Conservation (phyloP, 768 basidiomycete genomes). For the Suillus americanus region DNA sequence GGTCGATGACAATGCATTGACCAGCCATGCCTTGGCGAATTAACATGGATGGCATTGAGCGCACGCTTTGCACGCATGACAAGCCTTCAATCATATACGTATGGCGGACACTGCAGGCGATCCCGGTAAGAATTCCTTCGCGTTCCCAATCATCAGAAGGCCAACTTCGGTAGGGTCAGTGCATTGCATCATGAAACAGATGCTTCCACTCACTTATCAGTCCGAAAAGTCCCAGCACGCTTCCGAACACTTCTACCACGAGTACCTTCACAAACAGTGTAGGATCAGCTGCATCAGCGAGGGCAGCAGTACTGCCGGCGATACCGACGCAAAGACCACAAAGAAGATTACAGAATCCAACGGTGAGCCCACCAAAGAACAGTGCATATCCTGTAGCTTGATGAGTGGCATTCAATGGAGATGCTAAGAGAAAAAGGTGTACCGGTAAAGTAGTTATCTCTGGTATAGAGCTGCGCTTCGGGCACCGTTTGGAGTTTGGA, state of each 20-base stretch:
- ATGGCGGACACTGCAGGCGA: conserved; percentile 20
- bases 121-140: conserved; percentile 53
- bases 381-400: conserved; percentile 73
- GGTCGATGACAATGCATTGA: neutral
- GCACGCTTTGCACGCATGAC: neutral
- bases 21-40: neutral
- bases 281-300: conserved; percentile 95
- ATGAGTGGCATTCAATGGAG: neutral
- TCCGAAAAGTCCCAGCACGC: conserved; percentile 90
- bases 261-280: conserved; percentile 94
- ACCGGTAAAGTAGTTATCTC: conserved; percentile 93
- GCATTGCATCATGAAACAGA: neutral
- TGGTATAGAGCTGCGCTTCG: conserved; percentile 73
- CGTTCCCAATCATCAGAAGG: conserved; percentile 71
- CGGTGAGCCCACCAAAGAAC: conserved; percentile 96
- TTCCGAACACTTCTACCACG: conserved; percentile 92
- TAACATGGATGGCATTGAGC: neutral
- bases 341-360: conserved; percentile 90
- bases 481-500: conserved; percentile 67
- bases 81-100: neutral
- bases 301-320: conserved; percentile 92
- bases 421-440: conserved; percentile 9
- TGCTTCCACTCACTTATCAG: conserved; percentile 69
- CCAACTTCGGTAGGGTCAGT: conserved; percentile 54
- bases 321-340: conserved; percentile 95